Percentiles rank a stretch among this genome's conserved stretches.
Conservation (phyloP, 305 asterid species). For the Plantago coronopus region DNA sequence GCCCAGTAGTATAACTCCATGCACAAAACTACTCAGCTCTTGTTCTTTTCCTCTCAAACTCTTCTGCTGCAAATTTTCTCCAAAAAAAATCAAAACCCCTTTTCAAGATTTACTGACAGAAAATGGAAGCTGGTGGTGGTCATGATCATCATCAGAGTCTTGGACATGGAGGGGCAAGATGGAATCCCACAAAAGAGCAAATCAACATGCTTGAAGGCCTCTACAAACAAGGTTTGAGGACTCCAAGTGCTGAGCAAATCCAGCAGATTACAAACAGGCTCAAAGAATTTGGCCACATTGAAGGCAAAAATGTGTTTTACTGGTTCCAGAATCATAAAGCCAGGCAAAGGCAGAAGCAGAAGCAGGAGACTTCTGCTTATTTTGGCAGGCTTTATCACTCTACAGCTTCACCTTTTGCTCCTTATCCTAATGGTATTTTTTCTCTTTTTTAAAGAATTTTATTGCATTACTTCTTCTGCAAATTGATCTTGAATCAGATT, state of each 20-base stretch:
- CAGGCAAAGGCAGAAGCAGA: conserved; percentile 83
- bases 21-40: conserved; percentile 27
- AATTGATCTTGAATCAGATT: too few species aligned
- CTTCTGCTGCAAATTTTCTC: not conserved
- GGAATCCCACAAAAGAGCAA: conserved; percentile 90
- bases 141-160: conserved; percentile 22
- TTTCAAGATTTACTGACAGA: not conserved
- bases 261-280: conserved; percentile 61
- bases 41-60: conserved; percentile 2
- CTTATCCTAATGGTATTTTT: conserved; percentile 42
- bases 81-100: not conserved
- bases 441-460: not conserved
- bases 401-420: conserved; percentile 28
- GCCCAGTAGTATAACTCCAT: too few species aligned
- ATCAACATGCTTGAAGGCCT: conserved; percentile 63
- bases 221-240: conserved; percentile 67
- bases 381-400: conserved; percentile 42
- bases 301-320: conserved; percentile 80
- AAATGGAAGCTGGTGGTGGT: conserved; percentile 37
- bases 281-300: conserved; percentile 63
- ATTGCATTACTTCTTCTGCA: too few species aligned
- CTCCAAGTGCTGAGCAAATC: conserved; percentile 79
- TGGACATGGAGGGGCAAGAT: conserved; percentile 48
- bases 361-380: conserved; percentile 42
- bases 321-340: conserved; percentile 97